Evolutionary conservation across 257 asterid genomes (phyloP).

Genomic region (Solanum corneliomulleri): DNA sequence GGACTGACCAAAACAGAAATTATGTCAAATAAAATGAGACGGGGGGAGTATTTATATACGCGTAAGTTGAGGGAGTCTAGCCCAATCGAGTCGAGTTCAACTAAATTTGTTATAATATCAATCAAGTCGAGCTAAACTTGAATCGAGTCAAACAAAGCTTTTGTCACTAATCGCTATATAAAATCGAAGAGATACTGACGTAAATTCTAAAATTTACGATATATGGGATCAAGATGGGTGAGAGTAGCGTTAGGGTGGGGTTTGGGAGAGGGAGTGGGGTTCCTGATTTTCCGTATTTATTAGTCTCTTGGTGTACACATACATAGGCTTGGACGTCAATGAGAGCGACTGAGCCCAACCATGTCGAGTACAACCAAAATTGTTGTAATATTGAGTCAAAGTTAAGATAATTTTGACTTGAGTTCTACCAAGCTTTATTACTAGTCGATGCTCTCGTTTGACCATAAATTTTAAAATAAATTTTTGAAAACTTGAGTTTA

Average conservation of each 20-base stretch:
- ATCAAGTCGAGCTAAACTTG: background rate
- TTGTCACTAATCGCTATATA: background rate
- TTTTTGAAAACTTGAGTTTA: background rate
- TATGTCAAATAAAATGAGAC: too few species aligned
- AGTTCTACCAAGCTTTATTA: background rate
- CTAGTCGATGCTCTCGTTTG: background rate
- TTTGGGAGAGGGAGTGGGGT: too few species aligned
- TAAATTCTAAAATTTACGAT: background rate
- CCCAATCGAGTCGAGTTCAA: background rate
- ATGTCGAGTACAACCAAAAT: background rate
- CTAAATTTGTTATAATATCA: background rate
- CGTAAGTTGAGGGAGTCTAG: background rate
- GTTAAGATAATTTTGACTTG: background rate
- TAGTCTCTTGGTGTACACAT: background rate
- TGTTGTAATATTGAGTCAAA: background rate
- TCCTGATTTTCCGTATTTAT: background rate
- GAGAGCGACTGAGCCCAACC: background rate
- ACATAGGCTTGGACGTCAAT: background rate
- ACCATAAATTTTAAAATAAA: background rate
- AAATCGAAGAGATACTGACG: accelerated
- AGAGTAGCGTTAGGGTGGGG: background rate
- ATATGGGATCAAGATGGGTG: accelerated
- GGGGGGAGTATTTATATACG: background rate
- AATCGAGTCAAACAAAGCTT: background rate
- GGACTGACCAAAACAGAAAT: too few species aligned